Conservation (phyloP, 2,329 filamentous ascomycete genomes). For the Arachnomyces sp. region DNA sequence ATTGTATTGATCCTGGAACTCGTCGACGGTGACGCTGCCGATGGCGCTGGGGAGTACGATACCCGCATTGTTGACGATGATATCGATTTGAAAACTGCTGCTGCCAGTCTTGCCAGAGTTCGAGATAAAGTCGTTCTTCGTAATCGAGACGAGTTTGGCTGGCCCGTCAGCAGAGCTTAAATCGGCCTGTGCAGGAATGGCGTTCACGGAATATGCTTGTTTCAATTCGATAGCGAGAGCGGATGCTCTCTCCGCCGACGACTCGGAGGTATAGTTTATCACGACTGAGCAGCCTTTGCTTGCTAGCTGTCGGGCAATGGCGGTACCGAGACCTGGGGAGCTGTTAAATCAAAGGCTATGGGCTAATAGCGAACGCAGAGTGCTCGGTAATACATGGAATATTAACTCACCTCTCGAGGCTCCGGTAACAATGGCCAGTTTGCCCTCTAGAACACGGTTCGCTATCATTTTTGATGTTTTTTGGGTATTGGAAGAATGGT, state of each 20-base stretch:
- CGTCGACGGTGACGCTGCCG: constrained; percentile 3
- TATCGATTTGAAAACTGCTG: constrained; percentile 30
- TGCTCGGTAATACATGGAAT: too few relatives aligned
- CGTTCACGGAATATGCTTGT: too few relatives aligned
- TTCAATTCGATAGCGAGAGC: too few relatives aligned
- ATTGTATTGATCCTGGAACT: constrained; percentile 1
- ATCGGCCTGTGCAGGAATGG: too few relatives aligned
- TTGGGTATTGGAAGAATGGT: too few relatives aligned
- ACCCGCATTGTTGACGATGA: constrained; percentile 14
- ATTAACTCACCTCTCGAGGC: background rate
- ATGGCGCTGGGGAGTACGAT: constrained; percentile 6
- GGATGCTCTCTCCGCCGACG: constrained; percentile 41
- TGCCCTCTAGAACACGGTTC: constrained; percentile 1
- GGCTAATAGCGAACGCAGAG: background rate
- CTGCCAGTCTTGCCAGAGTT: constrained; percentile 10
- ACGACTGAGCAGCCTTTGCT: constrained; percentile 54
- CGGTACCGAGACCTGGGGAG: constrained; percentile 50
- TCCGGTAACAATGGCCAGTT: constrained; percentile 1
- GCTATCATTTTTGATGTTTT: too few relatives aligned
- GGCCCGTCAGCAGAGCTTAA: background rate
- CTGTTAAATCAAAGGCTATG: background rate
- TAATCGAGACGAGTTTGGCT: constrained; percentile 8
- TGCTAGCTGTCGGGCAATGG: constrained; percentile 51
- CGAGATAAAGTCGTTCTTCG: constrained; percentile 8
- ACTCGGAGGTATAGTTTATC: constrained; percentile 53